Conservation (phyloP, 2,329 filamentous ascomycete genomes). For the Pseudopithomyces maydicus region DNA sequence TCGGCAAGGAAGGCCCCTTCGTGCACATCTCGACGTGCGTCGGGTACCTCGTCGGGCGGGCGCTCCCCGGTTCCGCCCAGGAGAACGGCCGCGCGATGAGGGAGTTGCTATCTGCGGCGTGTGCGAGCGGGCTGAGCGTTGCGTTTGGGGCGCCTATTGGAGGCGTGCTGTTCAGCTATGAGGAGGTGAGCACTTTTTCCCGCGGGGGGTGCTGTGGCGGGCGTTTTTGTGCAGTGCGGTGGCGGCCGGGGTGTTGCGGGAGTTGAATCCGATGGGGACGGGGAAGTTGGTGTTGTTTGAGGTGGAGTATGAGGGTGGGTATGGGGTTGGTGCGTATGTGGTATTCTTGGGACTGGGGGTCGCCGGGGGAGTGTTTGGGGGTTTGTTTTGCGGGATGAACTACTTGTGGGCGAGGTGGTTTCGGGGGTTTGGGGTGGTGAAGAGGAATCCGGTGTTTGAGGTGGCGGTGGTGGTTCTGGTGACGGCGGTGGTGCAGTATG, state of each 20-base stretch:
- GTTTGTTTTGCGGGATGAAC: constrained; percentile 63
- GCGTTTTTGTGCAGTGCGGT: constrained; percentile 63
- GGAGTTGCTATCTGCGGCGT: constrained; percentile 63
- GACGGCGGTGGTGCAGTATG: constrained; percentile 61
- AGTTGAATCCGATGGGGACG: constrained; percentile 64
- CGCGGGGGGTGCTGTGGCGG: constrained; percentile 63
- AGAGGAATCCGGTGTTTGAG: constrained; percentile 61
- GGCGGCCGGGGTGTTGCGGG: constrained; percentile 61
- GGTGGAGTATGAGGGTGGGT: constrained; percentile 63
- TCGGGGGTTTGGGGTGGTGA: constrained; percentile 58
- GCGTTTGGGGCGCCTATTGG: constrained; percentile 68
- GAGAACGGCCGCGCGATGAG: constrained; percentile 64
- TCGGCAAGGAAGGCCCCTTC: constrained; percentile 67
- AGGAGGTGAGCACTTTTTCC: constrained; percentile 66
- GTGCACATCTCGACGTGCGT: constrained; percentile 66
- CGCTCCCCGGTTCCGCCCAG: no score
- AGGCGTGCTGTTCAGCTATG: constrained; percentile 64
- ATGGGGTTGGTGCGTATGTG: constrained; percentile 60
- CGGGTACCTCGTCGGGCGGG: no score
- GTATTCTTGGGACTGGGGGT: constrained; percentile 63
- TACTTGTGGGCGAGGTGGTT: constrained; percentile 63
- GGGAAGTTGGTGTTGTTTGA: constrained; percentile 66
- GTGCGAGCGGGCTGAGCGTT: constrained; percentile 62
- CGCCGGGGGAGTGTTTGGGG: constrained; percentile 63
- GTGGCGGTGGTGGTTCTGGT: constrained; percentile 59